These are phyloP conservation scores for Pezicula rhizophila DNA, from an alignment of 2,329 filamentous ascomycete species.

Conservation along the genomic window DNA sequence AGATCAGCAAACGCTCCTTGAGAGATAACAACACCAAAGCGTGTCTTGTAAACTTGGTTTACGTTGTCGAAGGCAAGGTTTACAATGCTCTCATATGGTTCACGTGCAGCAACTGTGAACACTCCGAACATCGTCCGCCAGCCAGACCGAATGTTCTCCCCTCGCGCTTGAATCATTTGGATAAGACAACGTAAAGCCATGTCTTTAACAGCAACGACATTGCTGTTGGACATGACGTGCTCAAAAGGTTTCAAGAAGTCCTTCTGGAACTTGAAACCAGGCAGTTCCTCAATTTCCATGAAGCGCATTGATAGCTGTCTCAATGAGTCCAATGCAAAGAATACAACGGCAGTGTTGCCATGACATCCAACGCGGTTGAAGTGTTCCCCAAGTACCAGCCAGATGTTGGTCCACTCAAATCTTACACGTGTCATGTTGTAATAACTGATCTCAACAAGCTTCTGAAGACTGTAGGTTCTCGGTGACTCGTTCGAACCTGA, in stretches of 20 bases:
- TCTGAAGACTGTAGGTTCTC: conserved; percentile 93
- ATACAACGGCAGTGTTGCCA: conserved; percentile 92
- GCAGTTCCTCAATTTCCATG: conserved; percentile 95
- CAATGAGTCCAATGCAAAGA: conserved; percentile 92
- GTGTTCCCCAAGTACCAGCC: conserved; percentile 94
- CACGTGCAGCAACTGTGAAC: conserved; percentile 89
- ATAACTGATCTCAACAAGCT: conserved; percentile 97
- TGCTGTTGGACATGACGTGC: conserved; percentile 91
- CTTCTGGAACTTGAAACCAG: conserved; percentile 99
- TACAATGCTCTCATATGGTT: conserved; percentile 91
- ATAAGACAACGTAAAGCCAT: conserved; percentile 94
- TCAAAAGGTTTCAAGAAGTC: conserved; percentile 98
- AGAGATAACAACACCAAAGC: conserved; percentile 91
- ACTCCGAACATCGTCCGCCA: conserved; percentile 99
- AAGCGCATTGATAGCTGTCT: conserved; percentile 97
- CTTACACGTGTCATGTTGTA: conserved; percentile 99
- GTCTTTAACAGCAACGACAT: conserved; percentile 88
- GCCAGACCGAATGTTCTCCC: conserved; percentile 93
- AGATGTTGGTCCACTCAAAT: conserved; percentile 97
- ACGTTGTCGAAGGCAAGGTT: conserved; percentile 97
- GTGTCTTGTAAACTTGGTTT: conserved; percentile 87
- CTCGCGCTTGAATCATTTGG: conserved; percentile 97
- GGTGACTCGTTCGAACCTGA: conserved; percentile 94
- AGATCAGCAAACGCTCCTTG: conserved; percentile 96
- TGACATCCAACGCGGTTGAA: conserved; percentile 98